Conservation (phyloP, 768 basidiomycete species). For the Podaxis carcinomalis region DNA sequence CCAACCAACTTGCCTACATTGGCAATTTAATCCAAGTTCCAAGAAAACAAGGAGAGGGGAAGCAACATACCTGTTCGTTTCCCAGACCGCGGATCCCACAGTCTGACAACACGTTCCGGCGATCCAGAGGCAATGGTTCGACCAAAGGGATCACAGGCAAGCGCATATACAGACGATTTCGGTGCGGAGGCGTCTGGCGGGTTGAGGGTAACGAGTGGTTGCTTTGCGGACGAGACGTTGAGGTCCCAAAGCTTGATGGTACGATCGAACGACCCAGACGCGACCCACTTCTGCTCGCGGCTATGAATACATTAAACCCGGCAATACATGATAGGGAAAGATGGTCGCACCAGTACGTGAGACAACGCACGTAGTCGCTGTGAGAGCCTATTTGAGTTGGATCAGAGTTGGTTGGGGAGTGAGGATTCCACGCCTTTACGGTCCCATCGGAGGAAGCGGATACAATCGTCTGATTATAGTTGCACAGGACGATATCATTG, state of each 20-base stretch:
- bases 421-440: conserved; percentile 90
- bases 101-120: conserved; percentile 83
- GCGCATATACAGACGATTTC: conserved; percentile 73
- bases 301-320: conserved; percentile 32
- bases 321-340: neutral
- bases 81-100: conserved; percentile 92
- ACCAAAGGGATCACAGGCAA: conserved; percentile 77
- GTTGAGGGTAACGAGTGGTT: conserved; percentile 60
- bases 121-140: conserved; percentile 83
- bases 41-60: neutral
- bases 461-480: conserved; percentile 88
- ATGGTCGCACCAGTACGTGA: conserved; percentile 60
- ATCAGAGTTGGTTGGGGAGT: conserved; percentile 51
- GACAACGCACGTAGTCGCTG: conserved; percentile 82
- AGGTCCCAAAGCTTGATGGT: conserved; percentile 96
- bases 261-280: conserved; percentile 92
- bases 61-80: conserved; percentile 49
- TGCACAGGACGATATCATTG: conserved; percentile 90
- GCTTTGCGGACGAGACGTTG: conserved; percentile 32
- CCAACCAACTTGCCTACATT: conserved; percentile 77
- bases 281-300: conserved; percentile 81
- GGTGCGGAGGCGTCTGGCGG: conserved; percentile 63
- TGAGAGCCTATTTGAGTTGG: conserved; percentile 73
- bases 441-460: conserved; percentile 96
- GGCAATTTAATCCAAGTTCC: neutral